These are phyloP conservation scores for Acanthochlamys bracteata DNA, from an alignment of 106 monocot genomes.

Conservation along the genomic window DNA sequence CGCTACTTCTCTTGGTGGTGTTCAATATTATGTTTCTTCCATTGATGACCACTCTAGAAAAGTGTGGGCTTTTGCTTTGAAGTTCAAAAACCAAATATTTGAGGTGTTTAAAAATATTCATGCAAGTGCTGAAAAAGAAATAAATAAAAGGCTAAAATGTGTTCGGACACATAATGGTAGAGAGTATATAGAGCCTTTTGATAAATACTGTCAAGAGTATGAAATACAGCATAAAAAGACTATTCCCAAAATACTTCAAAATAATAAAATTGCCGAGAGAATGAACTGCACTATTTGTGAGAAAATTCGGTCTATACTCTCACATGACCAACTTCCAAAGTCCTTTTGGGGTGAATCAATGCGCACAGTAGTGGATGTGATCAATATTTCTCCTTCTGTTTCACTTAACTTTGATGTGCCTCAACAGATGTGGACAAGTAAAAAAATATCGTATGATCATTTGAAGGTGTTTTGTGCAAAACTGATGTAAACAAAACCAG, in stretches of 20 bases:
- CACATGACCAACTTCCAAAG: background rate
- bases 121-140: constrained; percentile 1
- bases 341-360: constrained; percentile 11
- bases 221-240: background rate
- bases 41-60: constrained; percentile 5
- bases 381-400: constrained; percentile 4
- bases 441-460: constrained; percentile 1
- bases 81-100: background rate
- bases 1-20: background rate
- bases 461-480: constrained; percentile 5
- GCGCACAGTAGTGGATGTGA: constrained; percentile 6
- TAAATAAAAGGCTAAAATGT: background rate
- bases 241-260: constrained; percentile 3
- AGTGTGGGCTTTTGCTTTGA: constrained; percentile 5
- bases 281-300: constrained; percentile 4
- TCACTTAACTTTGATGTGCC: constrained; percentile 1
- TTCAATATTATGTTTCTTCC: background rate
- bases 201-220: background rate
- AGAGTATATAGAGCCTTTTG: background rate
- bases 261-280: constrained; percentile 4
- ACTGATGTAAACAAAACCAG: no score
- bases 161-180: background rate
- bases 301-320: background rate
- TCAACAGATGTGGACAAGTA: constrained; percentile 1
- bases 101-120: background rate